Conservation (phyloP, 2,329 filamentous ascomycete genomes). For the Paracoccidioides lutzii region DNA sequence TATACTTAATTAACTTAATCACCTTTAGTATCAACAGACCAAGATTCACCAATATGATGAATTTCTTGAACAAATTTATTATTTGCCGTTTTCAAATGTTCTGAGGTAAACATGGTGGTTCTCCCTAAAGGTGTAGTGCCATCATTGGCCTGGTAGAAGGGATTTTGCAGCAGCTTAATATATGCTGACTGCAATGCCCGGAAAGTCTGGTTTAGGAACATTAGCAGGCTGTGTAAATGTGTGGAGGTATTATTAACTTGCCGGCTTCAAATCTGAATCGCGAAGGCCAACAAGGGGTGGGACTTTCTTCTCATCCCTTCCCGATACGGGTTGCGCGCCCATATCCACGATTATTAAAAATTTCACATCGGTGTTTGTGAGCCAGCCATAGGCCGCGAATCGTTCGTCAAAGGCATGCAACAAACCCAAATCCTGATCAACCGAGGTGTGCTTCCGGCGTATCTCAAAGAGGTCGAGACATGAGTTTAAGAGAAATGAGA, state of each 20-base stretch:
- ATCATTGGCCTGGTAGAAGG: constrained; percentile 75
- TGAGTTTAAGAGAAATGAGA: constrained; percentile 78
- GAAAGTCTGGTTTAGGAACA: constrained; percentile 51
- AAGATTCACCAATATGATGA: constrained; percentile 69
- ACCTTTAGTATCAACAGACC: constrained; percentile 51
- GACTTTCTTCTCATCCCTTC: constrained; percentile 19
- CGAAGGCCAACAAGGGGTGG: constrained; percentile 51
- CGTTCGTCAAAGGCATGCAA: constrained; percentile 90
- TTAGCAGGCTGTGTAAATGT: neutral
- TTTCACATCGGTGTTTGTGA: constrained; percentile 90
- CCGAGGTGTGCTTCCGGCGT: constrained; percentile 57
- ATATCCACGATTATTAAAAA: constrained; percentile 86
- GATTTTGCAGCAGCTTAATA: constrained; percentile 76
- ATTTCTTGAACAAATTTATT: constrained; percentile 70
- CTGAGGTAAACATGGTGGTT: constrained; percentile 31
- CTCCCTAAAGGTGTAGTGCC: constrained; percentile 51
- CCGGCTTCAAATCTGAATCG: constrained; percentile 78
- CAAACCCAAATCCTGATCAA: constrained; percentile 77
- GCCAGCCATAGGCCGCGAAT: constrained; percentile 84
- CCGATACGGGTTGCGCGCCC: constrained; percentile 34
- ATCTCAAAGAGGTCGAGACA: constrained; percentile 91
- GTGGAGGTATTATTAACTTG: constrained; percentile 27
- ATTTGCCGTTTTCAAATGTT: constrained; percentile 60
- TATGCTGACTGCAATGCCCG: constrained; percentile 88
- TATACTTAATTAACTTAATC: too few relatives aligned